Percentiles rank a stretch among this genome's conserved stretches.
Conservation (phyloP, 345 rosid genomes). For the Physaria fendleri region DNA sequence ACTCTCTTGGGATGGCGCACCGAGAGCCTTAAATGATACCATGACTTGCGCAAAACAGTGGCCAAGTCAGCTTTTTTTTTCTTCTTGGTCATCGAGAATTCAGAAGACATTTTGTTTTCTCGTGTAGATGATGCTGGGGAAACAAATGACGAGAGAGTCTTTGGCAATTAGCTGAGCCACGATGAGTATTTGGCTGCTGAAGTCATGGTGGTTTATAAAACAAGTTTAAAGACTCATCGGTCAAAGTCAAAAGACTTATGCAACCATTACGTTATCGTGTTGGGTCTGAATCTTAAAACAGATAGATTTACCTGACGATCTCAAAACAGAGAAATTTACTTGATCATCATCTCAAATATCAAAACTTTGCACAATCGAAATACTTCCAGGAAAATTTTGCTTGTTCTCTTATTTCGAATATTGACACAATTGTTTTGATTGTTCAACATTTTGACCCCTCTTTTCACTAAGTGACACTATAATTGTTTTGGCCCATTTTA, state of each 20-base stretch:
- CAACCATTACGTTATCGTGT: background rate
- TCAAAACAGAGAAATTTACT: background rate
- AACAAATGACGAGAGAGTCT: no score
- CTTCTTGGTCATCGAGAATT: conserved; percentile 32
- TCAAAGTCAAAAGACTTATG: conserved; percentile 13
- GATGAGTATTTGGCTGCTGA: no score
- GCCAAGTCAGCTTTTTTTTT: conserved; percentile 59
- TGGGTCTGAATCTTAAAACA: background rate
- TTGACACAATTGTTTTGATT: background rate
- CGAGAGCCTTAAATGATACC: conserved; percentile 88
- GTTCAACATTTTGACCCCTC: background rate
- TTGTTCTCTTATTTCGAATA: background rate
- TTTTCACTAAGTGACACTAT: background rate
- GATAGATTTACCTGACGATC: background rate
- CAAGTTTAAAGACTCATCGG: conserved; percentile 15
- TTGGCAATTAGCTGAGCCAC: no score
- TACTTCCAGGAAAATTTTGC: no score
- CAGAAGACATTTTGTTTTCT: background rate
- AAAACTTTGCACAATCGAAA: background rate
- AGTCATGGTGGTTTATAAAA: conserved; percentile 18
- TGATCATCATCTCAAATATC: background rate
- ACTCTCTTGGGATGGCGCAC: conserved; percentile 86
- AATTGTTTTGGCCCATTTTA: background rate
- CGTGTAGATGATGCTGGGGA: background rate
- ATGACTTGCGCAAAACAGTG: conserved; percentile 64